phyloP scores from a whole-genome alignment of 768 basidiomycete genomes.

The Tulasnella sp. region DNA sequence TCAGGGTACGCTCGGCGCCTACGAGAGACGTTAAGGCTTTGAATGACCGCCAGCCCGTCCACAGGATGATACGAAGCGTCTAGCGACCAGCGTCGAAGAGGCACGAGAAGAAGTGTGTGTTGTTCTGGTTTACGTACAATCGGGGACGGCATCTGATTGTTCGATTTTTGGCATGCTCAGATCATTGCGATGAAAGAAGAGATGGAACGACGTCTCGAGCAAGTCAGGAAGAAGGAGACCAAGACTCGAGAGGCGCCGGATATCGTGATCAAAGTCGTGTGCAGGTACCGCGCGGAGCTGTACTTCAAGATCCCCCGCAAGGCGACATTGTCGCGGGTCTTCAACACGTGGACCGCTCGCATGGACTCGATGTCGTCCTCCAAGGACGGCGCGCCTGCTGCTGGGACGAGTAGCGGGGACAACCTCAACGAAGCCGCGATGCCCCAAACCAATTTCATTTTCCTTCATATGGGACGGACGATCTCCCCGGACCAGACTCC shows the following conservation, averaged over 20 bases:
- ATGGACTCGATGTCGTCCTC: slow-evolving; percentile 43
- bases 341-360: slow-evolving; percentile 79
- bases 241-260: slow-evolving; percentile 83
- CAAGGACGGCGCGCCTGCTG: background rate
- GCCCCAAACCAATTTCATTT: slow-evolving; percentile 45
- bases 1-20: slow-evolving; percentile 45
- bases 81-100: slow-evolving; percentile 71
- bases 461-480: slow-evolving; percentile 69
- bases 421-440: background rate
- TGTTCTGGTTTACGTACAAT: background rate
- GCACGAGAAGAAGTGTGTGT: slow-evolving; percentile 64
- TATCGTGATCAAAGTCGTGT: slow-evolving; percentile 79
- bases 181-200: slow-evolving; percentile 72
- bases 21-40: background rate
- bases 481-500: slow-evolving; percentile 76
- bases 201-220: slow-evolving; percentile 68
- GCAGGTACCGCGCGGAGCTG: slow-evolving; percentile 79
- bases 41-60: slow-evolving; percentile 19
- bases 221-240: slow-evolving; percentile 62
- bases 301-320: slow-evolving; percentile 91
- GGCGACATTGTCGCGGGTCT: slow-evolving; percentile 70
- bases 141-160: background rate
- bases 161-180: slow-evolving; percentile 32
- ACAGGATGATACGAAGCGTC: slow-evolving; percentile 76
- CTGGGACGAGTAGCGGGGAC: background rate